These are phyloP conservation scores for Bolboschoenus planiculmis DNA, from an alignment of 176 grass and related monocot species.

Conservation along the genomic window DNA sequence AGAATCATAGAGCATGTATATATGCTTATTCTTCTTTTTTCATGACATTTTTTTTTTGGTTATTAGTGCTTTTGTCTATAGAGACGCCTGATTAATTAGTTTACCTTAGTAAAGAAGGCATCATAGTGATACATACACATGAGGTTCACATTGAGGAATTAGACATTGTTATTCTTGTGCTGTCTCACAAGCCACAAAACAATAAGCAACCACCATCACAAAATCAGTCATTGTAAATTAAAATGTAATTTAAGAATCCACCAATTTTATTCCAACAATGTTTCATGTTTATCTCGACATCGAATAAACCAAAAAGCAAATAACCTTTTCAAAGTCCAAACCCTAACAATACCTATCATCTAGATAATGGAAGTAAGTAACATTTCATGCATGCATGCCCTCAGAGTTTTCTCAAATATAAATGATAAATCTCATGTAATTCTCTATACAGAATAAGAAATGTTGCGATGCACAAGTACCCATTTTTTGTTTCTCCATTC, in stretches of 20 bases:
- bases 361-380: conserved; percentile 25
- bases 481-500: background rate
- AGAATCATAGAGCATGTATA: background rate
- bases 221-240: conserved; percentile 20
- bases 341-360: conserved; percentile 32
- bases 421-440: background rate
- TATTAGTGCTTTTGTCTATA: background rate
- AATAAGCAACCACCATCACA: conserved; percentile 36
- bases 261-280: conserved; percentile 35
- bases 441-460: background rate
- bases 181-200: conserved; percentile 23
- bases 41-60: background rate
- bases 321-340: conserved; percentile 38
- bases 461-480: background rate
- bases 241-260: conserved; percentile 31
- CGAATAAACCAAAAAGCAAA: conserved; percentile 36
- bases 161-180: conserved; percentile 6
- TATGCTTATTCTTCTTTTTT: background rate
- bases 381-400: background rate
- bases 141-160: conserved; percentile 6
- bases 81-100: background rate
- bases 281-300: conserved; percentile 33
- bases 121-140: background rate
- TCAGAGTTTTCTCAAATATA: background rate
- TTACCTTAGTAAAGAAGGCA: conserved; percentile 6